Base-by-base conservation (phyloP, 2,329 filamentous ascomycete species). In the Penicillium oxalicum region DNA sequence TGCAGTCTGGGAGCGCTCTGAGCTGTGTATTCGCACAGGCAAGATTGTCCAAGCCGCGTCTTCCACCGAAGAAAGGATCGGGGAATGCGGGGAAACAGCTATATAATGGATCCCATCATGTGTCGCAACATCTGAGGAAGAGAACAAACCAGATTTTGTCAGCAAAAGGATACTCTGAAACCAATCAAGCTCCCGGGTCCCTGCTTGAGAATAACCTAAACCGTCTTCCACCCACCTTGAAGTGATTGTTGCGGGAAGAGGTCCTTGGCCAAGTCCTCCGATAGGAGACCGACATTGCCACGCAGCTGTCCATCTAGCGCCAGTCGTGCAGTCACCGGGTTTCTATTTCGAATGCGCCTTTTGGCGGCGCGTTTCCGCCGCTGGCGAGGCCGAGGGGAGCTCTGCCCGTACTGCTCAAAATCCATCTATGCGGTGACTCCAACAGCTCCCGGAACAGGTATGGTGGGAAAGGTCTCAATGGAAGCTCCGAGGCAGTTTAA, bases 301-400 rank as follows among this genome's bases (percentile, higher is more conserved):
- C 86, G 88, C 61, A 95, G 77, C 67, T 87, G 85, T 64, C 90
- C 87, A 69, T 95, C 90, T 48, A 96, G 81, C 34, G 94, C 79
- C 44, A 97, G 77, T 49, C 87, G 83, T 48, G 89, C 91, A 50
- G 87, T 79, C 50, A 95, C 77, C 38, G 91, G 79, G 6, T 86
- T 79, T 67, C 87, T 90, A 67, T 93, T 66, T 43, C 61, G 64
- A 50, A 62, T 74, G 47, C 73, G 68, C 48, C 74, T 70, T 56
- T 73, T 66, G 11, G 62, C 54, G 12, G 57, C 58, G 54, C 77
- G 75, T 62, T 75, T 74, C 49, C 74, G 68, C 55, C 77, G 74
- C 56, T 77, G 72, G 65, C 76, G 78, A 49, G 75, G 70, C 55
- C 76, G 70, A 46, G 73, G 72, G 32, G 69, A 61, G 51, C 57